Base-by-base conservation (phyloP, 306 rosid genomes). In the Pyrus bretschneideri region DNA sequence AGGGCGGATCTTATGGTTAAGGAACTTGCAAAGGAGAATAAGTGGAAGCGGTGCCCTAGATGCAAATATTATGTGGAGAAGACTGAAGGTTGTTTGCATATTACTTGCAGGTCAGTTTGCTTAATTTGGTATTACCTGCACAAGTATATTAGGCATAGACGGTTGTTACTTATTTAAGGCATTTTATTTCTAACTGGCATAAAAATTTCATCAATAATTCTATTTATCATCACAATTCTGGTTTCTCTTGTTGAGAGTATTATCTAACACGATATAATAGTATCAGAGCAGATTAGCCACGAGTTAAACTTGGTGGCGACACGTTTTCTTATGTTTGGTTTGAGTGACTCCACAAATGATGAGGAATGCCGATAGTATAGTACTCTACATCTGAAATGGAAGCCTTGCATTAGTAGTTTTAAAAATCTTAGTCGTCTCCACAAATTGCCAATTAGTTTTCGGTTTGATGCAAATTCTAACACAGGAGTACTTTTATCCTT, bases 11-110 rank as follows among this genome's bases (percentile, higher is more conserved):
- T 85, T 0, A 72, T 86, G 85, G 68, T 88, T 62, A 81, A 73
- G 21, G 77, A 71, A 60, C 82, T 90, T n/a, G 88, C 83, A 57
- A 67, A 5, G 23, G n/a, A 81, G 25, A 33, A 79, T 67, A 82
- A 86, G 35, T 90, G 92, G 92, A 70, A 11, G 55, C 86, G 77
- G 80, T 90, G 96, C 45, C 90, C 96, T 0, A 33, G 5, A 1
- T 90, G 96, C 68, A 73, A 79, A 1, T 75, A 15, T 52, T 75
- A 8, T 18, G 91, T 88, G 49, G 96, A 88, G 30, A 90, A 70
- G 86, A 64, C 15, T 5, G 1, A 68, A 0, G 96, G 96, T 0
- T 90, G 96, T 72, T 22, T 69, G 67, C 92, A 83, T 14, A 84
- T 88, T 35, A 76, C 79, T 46, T 90, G 96, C 91, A 88, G 92